These are phyloP conservation scores for Casuarina cunninghamiana DNA, from an alignment of 306 rosid genomes.

Conservation along the genomic window DNA sequence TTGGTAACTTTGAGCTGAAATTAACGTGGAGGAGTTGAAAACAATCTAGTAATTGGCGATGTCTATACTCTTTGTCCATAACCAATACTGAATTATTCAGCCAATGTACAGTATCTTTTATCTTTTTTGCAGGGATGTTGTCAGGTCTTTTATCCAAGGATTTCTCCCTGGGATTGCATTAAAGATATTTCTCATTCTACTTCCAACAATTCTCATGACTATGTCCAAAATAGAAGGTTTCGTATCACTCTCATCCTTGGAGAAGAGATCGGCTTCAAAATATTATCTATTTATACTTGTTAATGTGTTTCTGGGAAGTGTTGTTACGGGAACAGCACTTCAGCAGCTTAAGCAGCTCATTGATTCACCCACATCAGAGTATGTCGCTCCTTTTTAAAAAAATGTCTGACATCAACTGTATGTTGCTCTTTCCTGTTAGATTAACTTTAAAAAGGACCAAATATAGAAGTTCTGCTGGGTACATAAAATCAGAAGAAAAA, in stretches of 20 bases:
- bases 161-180: constrained; percentile 88
- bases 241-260: constrained; percentile 65
- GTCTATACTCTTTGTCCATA: background rate
- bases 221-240: constrained; percentile 86
- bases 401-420: background rate
- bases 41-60: background rate
- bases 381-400: constrained; percentile 22
- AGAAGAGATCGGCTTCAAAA: constrained; percentile 82
- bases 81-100: background rate
- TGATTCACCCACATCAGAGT: constrained; percentile 64
- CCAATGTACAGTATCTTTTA: background rate
- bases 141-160: constrained; percentile 80
- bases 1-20: background rate
- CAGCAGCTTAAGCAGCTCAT: constrained; percentile 69
- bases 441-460: background rate
- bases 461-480: background rate
- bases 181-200: constrained; percentile 72
- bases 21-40: background rate
- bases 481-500: background rate
- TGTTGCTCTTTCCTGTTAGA: constrained; percentile 8
- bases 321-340: constrained; percentile 85
- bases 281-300: constrained; percentile 69
- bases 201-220: constrained; percentile 69
- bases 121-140: constrained; percentile 49
- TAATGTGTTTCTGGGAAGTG: constrained; percentile 90